Conservation (phyloP, 345 rosid genomes). For the Lenwebbia sp. region DNA sequence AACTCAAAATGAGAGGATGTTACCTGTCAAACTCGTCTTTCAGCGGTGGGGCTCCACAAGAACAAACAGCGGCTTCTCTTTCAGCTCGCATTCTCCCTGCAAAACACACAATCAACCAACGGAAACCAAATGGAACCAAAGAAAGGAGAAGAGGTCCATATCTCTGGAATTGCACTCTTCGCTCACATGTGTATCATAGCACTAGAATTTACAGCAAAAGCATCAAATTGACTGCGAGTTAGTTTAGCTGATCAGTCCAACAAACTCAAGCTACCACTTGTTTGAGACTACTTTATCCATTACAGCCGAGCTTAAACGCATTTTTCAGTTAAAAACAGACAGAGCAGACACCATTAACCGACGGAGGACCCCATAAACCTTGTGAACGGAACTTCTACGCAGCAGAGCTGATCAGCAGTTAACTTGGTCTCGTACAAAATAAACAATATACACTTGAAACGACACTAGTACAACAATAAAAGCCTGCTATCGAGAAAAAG, state of each 20-base stretch:
- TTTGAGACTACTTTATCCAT: neutral
- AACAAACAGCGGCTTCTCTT: conserved; percentile 59
- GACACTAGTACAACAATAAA: neutral
- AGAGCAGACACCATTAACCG: neutral
- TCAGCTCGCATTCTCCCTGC: conserved; percentile 60
- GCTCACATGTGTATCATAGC: neutral
- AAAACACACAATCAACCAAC: neutral
- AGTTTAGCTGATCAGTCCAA: neutral
- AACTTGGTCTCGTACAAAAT: neutral
- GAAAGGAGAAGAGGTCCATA: neutral
- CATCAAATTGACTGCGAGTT: neutral
- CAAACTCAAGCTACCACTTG: neutral
- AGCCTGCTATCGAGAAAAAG: neutral
- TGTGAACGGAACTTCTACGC: neutral
- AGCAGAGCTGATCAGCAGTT: neutral
- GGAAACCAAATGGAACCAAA: neutral
- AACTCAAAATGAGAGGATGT: neutral
- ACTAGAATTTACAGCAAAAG: neutral
- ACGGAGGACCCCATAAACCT: neutral
- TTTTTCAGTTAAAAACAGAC: neutral
- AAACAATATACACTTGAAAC: neutral
- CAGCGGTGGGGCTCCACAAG: conserved; percentile 60
- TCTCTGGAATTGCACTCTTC: neutral
- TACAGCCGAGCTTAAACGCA: neutral
- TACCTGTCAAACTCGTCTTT: neutral